These are phyloP conservation scores for Debaryomyces coudertii DNA, from an alignment of 1,139 yeast species.

Conservation along the genomic window DNA sequence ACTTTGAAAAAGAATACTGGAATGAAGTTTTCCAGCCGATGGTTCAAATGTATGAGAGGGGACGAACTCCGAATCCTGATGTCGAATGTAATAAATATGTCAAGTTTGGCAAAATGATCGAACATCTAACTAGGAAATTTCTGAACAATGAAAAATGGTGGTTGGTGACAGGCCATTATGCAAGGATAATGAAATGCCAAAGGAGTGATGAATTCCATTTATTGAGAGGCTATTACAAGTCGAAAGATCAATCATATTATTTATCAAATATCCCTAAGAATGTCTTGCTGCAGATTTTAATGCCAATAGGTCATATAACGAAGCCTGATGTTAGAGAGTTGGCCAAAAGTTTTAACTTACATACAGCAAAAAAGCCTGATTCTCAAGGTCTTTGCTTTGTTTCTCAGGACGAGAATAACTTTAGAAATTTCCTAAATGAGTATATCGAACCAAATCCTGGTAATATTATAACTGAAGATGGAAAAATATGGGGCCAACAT, in stretches of 20 bases:
- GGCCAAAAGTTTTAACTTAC: slow-evolving; percentile 58
- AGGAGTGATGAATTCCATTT: slow-evolving; percentile 45
- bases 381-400: slow-evolving; percentile 97
- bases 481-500: slow-evolving; percentile 78
- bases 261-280: slow-evolving; percentile 63
- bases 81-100: slow-evolving; percentile 82
- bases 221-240: slow-evolving; percentile 58
- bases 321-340: slow-evolving; percentile 74
- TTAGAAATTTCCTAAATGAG: slow-evolving; percentile 74
- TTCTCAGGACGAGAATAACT: slow-evolving; percentile 68
- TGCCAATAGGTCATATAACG: slow-evolving; percentile 79
- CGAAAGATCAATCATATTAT: slow-evolving; percentile 91
- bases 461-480: slow-evolving; percentile 71
- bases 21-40: slow-evolving; percentile 88
- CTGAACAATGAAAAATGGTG: slow-evolving; percentile 54
- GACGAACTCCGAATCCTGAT: slow-evolving; percentile 94
- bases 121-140: slow-evolving; percentile 48
- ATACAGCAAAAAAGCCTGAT: slow-evolving; percentile 80
- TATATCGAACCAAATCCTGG: slow-evolving; percentile 78
- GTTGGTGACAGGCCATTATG: slow-evolving; percentile 95
- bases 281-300: slow-evolving; percentile 53
- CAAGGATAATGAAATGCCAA: slow-evolving; percentile 53
- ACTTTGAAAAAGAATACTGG: slow-evolving; percentile 93
- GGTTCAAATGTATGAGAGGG: slow-evolving; percentile 69
- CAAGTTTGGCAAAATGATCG: slow-evolving; percentile 79